A percentile compares a stretch with the other conserved stretches of the same genome.
These are phyloP conservation scores for Ophiostoma tasmaniense DNA, from an alignment of 2,329 filamentous ascomycete genomes.

Conservation along the genomic window DNA sequence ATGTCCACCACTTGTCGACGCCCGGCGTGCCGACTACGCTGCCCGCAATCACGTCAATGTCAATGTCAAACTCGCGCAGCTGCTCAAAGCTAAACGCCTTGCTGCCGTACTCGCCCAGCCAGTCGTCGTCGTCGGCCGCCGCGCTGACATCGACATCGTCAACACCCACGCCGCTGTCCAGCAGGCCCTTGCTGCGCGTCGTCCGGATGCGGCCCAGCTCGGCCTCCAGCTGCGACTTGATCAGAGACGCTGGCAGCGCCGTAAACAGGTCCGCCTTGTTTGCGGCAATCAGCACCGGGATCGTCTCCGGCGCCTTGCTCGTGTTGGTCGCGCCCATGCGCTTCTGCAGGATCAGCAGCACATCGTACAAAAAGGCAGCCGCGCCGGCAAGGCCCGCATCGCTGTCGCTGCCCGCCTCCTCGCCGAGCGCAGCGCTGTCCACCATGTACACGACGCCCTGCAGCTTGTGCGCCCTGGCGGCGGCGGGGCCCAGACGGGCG, in stretches of 20 bases:
- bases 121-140: slow-evolving; percentile 62
- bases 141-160: slow-evolving; percentile 42
- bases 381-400: slow-evolving; percentile 58
- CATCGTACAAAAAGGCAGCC: slow-evolving; percentile 79
- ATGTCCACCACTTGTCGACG: slow-evolving; percentile 79
- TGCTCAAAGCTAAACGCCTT: slow-evolving; percentile 70
- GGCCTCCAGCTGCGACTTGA: slow-evolving; percentile 65
- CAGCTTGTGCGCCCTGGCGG: slow-evolving; percentile 35
- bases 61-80: slow-evolving; percentile 74
- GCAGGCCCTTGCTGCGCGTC: slow-evolving; percentile 68
- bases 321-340: slow-evolving; percentile 33
- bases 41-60: slow-evolving; percentile 69
- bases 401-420: slow-evolving; percentile 25
- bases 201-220: slow-evolving; percentile 72
- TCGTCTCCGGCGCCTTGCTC: slow-evolving; percentile 46
- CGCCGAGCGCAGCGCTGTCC: slow-evolving; percentile 65
- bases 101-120: slow-evolving; percentile 74
- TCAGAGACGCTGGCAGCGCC: slow-evolving; percentile 68
- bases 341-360: slow-evolving; percentile 76
- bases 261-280: slow-evolving; percentile 98
- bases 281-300: slow-evolving; percentile 75
- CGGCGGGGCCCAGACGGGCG: slow-evolving; percentile 33
- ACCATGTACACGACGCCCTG: slow-evolving; percentile 77
- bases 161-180: slow-evolving; percentile 69
- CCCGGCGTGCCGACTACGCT: slow-evolving; percentile 59